These are phyloP conservation scores for Parastagonospora nodorum DNA, from an alignment of 2,329 filamentous ascomycete species.

Conservation along the genomic window DNA sequence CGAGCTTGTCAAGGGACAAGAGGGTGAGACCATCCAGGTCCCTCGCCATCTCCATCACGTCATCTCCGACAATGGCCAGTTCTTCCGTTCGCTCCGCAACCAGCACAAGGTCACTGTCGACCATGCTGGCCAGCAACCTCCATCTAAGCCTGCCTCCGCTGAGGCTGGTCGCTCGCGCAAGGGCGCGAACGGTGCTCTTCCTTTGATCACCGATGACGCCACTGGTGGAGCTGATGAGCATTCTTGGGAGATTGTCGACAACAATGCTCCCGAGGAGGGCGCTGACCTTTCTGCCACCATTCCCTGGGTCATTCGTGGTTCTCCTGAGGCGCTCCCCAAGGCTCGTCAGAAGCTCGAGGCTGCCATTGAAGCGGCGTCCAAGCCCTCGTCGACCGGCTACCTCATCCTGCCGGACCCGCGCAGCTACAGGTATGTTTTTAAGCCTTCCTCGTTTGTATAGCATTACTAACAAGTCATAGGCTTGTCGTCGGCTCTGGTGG, in stretches of 20 bases:
- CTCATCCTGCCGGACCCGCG: conserved; percentile 86
- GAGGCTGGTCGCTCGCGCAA: conserved; percentile 51
- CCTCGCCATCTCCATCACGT: conserved; percentile 82
- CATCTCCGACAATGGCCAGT: conserved; percentile 85
- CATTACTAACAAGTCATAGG: conserved; percentile 43
- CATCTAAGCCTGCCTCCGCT: conserved; percentile 67
- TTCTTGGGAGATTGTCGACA: conserved; percentile 82
- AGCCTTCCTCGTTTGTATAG: background rate
- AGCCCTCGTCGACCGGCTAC: conserved; percentile 78
- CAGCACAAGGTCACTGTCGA: conserved; percentile 90
- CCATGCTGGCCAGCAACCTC: conserved; percentile 79
- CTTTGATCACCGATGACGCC: conserved; percentile 88
- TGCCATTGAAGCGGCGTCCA: conserved; percentile 73
- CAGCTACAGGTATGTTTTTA: conserved; percentile 64
- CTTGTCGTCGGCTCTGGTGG: conserved; percentile 89
- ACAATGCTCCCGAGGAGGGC: conserved; percentile 60
- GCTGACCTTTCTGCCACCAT: conserved; percentile 62
- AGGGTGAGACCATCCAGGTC: conserved; percentile 84
- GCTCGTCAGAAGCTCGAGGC: conserved; percentile 75
- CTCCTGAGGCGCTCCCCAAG: conserved; percentile 77
- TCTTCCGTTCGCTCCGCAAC: conserved; percentile 88
- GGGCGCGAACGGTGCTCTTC: conserved; percentile 69
- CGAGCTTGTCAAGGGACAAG: conserved; percentile 78
- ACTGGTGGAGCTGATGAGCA: conserved; percentile 64
- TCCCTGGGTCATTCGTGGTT: conserved; percentile 87